Evolutionary conservation across 73 alveolate species (phyloP).

Genomic region (Symbiodinium pilosum): DNA sequence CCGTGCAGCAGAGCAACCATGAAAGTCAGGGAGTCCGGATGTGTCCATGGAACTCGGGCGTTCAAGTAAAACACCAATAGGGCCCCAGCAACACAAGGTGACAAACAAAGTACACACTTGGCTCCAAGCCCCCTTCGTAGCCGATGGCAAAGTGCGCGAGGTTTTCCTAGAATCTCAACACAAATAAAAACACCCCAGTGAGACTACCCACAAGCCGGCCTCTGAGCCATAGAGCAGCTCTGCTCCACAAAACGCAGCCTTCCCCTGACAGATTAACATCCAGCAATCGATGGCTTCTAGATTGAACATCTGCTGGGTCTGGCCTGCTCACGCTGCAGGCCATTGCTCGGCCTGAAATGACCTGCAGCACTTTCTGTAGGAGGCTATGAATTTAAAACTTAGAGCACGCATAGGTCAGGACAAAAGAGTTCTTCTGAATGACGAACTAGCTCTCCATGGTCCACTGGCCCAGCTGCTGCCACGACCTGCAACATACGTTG

Average conservation of each 20-base stretch:
- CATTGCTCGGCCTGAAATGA: conserved; percentile 52
- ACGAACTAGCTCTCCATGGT: conserved; percentile 68
- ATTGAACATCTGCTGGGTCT: background rate
- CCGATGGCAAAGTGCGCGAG: conserved; percentile 74
- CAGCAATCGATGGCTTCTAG: background rate
- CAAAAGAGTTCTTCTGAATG: conserved; percentile 75
- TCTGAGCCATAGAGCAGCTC: conserved; percentile 62
- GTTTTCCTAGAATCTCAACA: too few relatives aligned
- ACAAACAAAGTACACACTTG: background rate
- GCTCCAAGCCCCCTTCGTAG: conserved; percentile 48
- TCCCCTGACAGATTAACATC: conserved; percentile 12
- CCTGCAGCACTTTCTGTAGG: background rate
- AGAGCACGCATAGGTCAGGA: background rate
- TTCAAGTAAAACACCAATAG: background rate
- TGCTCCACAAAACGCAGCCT: conserved; percentile 61
- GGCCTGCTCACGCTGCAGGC: background rate
- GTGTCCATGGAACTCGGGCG: conserved; percentile 38
- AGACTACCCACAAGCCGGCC: too few relatives aligned
- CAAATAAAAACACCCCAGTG: too few relatives aligned
- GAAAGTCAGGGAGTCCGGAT: conserved; percentile 70
- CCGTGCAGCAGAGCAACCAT: conserved; percentile 39
- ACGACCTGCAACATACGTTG: conserved; percentile 58
- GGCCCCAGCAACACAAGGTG: background rate
- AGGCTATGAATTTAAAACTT: background rate
- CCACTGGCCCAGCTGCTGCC: conserved; percentile 85